Conservation (phyloP, 2,329 filamentous ascomycete genomes). For the Ceratocystis cacaofunesta region DNA sequence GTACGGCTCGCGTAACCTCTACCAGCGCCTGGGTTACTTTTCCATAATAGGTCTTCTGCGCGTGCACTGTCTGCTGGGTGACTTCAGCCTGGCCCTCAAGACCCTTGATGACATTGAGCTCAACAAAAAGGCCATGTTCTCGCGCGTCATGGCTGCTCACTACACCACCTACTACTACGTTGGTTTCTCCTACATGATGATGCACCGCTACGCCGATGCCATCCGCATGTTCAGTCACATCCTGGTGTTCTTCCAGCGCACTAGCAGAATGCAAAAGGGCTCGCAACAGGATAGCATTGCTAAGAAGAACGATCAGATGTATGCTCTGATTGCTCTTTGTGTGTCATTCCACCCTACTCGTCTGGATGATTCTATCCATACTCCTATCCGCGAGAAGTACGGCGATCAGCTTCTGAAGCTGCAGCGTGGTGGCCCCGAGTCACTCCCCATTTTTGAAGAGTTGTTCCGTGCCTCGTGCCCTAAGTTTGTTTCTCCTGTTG, state of each 20-base stretch:
- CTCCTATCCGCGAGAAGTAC: constrained; percentile 94
- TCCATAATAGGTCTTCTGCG: constrained; percentile 94
- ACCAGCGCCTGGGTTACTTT: constrained; percentile 98
- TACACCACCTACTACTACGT: constrained; percentile 99
- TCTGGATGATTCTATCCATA: constrained; percentile 98
- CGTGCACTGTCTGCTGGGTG: constrained; percentile 89
- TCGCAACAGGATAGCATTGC: constrained; percentile 95
- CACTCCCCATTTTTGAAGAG: constrained; percentile 93
- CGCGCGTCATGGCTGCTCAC: constrained; percentile 96
- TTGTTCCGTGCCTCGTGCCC: constrained; percentile 96
- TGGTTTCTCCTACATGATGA: constrained; percentile 99
- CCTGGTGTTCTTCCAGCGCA: constrained; percentile 92
- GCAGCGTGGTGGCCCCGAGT: constrained; percentile 89
- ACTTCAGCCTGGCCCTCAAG: constrained; percentile 96
- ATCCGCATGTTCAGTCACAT: constrained; percentile 99
- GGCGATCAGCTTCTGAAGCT: constrained; percentile 94
- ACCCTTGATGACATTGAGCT: constrained; percentile 98
- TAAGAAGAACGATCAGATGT: constrained; percentile 99
- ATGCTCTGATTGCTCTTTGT: constrained; percentile 95
- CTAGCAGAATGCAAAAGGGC: constrained; percentile 99
- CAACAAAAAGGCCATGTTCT: constrained; percentile 99
- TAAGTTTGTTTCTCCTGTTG: constrained; percentile 97
- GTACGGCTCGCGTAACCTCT: constrained; percentile 85
- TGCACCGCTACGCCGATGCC: constrained; percentile 96
- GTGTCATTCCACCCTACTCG: constrained; percentile 95